phyloP scores from a whole-genome alignment of 257 asterid genomes.

The Echium plantagineum region DNA sequence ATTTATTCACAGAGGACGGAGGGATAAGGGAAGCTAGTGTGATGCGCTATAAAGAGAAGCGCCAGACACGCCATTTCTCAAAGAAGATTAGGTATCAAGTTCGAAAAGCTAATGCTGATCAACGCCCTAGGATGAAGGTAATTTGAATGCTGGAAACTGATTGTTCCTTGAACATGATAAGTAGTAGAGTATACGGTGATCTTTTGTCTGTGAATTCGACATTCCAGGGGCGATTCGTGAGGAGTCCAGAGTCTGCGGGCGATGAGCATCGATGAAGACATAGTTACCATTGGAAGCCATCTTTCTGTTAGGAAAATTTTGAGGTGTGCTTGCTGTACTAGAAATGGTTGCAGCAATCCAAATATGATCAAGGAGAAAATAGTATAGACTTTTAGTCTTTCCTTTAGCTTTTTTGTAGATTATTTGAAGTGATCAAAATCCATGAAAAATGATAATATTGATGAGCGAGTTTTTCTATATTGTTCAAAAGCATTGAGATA shows the following conservation, averaged over 20 bases:
- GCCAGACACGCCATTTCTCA: constrained; percentile 56
- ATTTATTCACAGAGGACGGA: constrained; percentile 56
- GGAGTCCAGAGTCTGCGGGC: constrained; percentile 39
- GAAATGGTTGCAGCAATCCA: not conserved
- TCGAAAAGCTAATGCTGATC: constrained; percentile 78
- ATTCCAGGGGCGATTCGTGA: constrained; percentile 64
- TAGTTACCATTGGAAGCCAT: not conserved
- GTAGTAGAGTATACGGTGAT: too few species aligned
- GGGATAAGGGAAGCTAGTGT: constrained; percentile 74
- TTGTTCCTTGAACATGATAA: too few species aligned
- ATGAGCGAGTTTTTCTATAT: too few species aligned
- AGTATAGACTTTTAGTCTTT: constrained; percentile 1
- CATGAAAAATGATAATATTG: too few species aligned
- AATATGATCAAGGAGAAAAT: not conserved
- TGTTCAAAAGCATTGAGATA: too few species aligned
- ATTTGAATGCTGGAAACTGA: too few species aligned
- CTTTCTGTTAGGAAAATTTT: not conserved
- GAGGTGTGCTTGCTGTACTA: not conserved
- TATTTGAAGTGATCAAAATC: too few species aligned
- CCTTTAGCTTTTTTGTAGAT: too few species aligned
- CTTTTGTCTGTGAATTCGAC: not conserved
- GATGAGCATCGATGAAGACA: constrained; percentile 3
- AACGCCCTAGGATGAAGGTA: constrained; percentile 83
- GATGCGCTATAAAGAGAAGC: constrained; percentile 59
- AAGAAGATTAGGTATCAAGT: constrained; percentile 76